Conservation (phyloP, 2,329 filamentous ascomycete genomes). For the Colletotrichum gloeosporioides region DNA sequence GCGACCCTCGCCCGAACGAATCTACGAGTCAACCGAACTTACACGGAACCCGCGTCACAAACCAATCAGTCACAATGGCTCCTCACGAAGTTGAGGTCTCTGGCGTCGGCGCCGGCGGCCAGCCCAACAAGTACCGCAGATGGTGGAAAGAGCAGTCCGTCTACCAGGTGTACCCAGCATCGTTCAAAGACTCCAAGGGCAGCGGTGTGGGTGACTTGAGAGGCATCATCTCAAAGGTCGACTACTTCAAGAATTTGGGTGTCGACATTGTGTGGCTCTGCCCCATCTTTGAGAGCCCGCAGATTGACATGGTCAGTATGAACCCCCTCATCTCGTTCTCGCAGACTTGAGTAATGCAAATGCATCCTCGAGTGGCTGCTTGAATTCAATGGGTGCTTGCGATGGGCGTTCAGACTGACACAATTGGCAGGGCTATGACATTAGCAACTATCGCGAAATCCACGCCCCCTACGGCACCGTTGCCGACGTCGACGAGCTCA, state of each 20-base stretch:
- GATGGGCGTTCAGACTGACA: background rate
- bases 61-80: background rate
- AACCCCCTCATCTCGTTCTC: background rate
- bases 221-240: constrained; percentile 61
- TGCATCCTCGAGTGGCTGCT: background rate
- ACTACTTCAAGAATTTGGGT: constrained; percentile 60
- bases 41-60: background rate
- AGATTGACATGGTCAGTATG: constrained; percentile 63
- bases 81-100: background rate
- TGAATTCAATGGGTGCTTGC: background rate
- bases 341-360: background rate
- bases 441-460: constrained; percentile 71
- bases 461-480: constrained; percentile 72
- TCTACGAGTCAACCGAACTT: background rate
- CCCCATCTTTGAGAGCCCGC: constrained; percentile 56
- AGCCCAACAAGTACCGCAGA: constrained; percentile 19
- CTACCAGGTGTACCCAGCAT: constrained; percentile 68
- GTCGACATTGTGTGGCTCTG: constrained; percentile 64
- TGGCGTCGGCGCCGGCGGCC: background rate
- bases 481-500: constrained; percentile 68
- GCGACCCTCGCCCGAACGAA: background rate
- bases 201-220: constrained; percentile 62
- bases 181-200: constrained; percentile 63
- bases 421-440: constrained; percentile 63
- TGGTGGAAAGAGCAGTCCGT: constrained; percentile 69